Evolutionary conservation across 805 yeast genomes (phyloP).

Genomic region (Wickerhamomyces strasburgensis): DNA sequence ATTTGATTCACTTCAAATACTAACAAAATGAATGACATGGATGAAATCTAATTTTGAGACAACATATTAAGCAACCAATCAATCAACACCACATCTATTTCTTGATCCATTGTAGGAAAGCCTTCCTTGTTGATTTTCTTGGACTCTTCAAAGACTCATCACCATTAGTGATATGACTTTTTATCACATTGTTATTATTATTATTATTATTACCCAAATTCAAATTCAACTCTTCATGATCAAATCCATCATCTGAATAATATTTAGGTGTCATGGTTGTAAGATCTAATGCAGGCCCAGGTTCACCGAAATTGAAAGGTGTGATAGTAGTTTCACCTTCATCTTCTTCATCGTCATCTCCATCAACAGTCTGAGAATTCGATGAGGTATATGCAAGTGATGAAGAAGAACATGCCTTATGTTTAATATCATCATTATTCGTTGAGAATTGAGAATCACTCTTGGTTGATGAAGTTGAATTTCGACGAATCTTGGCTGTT

Average conservation of each 20-base stretch:
- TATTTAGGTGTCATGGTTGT: constrained; percentile 22
- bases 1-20: no score
- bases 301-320: constrained; percentile 25
- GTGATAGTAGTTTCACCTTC: constrained; percentile 23
- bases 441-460: not conserved
- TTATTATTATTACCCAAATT: constrained; percentile 31
- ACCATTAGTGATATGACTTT: not conserved
- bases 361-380: not conserved
- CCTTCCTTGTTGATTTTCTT: not conserved
- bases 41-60: no score
- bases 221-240: no score
- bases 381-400: not conserved
- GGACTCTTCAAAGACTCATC: not conserved
- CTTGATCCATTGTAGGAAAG: not conserved
- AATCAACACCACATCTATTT: no score
- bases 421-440: no score
- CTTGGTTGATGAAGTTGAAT: constrained; percentile 15
- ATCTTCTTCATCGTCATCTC: constrained; percentile 7
- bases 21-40: no score
- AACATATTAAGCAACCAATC: no score
- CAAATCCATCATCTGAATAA: constrained; percentile 72
- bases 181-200: not conserved
- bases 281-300: constrained; percentile 25
- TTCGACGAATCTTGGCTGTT: constrained; percentile 16
- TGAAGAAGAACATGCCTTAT: no score